These are phyloP conservation scores for Pouteria campechiana DNA, from an alignment of 179 eudicot species.

Conservation along the genomic window DNA sequence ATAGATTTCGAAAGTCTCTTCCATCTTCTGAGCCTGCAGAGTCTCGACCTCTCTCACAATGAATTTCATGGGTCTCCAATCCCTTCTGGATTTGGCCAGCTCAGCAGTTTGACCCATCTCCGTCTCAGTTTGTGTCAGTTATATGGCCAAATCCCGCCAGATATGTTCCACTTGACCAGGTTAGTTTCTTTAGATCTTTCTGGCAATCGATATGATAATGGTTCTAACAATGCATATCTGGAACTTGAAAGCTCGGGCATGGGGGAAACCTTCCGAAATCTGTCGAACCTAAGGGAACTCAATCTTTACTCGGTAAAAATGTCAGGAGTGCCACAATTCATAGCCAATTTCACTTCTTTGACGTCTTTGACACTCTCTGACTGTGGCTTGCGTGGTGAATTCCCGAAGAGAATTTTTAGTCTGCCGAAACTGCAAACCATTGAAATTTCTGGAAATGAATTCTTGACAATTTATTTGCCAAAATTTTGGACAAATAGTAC, in stretches of 20 bases:
- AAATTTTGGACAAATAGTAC: not conserved
- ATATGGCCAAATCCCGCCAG: not conserved
- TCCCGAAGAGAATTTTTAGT: no score
- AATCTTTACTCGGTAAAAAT: not conserved
- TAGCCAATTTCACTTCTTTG: not conserved
- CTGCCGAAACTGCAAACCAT: not conserved
- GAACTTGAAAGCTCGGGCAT: not conserved
- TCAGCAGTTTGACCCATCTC: no score
- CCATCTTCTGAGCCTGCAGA: constrained; percentile 4
- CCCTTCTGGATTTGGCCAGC: constrained; percentile 1
- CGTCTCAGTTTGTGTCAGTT: not conserved
- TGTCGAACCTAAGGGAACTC: not conserved
- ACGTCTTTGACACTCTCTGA: not conserved
- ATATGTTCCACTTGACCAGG: not conserved
- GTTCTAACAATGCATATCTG: not conserved
- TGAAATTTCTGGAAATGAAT: not conserved
- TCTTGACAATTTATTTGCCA: no score
- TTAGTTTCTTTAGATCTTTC: no score
- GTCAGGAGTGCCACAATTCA: not conserved
- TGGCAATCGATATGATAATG: no score
- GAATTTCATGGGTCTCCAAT: constrained; percentile 1
- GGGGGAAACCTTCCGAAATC: not conserved
- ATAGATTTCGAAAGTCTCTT: constrained; percentile 3
- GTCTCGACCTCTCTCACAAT: constrained; percentile 4
- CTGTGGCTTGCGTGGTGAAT: constrained; percentile 2